Percentiles rank a stretch among this genome's conserved stretches.
phyloP scores from a whole-genome alignment of 2,329 filamentous ascomycete species.

The Epichloe typhina region DNA sequence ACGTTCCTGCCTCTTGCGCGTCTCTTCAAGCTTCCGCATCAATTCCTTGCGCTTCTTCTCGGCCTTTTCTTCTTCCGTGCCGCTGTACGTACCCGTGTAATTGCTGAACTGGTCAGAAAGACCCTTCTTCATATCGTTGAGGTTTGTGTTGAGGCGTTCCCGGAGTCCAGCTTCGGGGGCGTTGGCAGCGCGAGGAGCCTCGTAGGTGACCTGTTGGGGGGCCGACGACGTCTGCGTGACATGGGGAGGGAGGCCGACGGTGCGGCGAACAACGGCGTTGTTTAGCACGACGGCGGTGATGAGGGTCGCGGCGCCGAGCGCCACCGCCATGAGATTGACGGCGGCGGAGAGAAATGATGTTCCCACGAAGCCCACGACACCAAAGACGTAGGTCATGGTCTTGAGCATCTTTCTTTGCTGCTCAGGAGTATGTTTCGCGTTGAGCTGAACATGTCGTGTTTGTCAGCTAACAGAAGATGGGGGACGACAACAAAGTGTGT shows the following conservation, averaged over 20 bases:
- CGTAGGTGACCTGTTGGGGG: conserved; percentile 16
- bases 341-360: conserved; percentile 35
- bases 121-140: conserved; percentile 26
- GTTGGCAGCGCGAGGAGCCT: conserved; percentile 19
- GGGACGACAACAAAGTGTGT: background rate
- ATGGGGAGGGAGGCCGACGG: conserved; percentile 24
- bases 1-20: conserved; percentile 22
- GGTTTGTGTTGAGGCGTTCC: conserved; percentile 20
- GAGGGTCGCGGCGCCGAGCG: conserved; percentile 24
- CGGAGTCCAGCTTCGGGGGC: conserved; percentile 12
- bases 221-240: conserved; percentile 8
- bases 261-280: conserved; percentile 24
- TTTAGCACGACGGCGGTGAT: conserved; percentile 26
- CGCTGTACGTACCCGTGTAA: conserved; percentile 21
- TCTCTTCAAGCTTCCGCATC: conserved; percentile 22
- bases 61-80: conserved; percentile 20
- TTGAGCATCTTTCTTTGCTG: conserved; percentile 24
- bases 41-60: conserved; percentile 22
- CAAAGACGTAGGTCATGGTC: conserved; percentile 29
- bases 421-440: conserved; percentile 17
- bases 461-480: background rate
- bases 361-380: conserved; percentile 28
- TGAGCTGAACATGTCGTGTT: too few relatives aligned
- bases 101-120: conserved; percentile 20
- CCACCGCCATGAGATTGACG: conserved; percentile 34